A percentile compares a stretch with the other conserved stretches of the same genome.
These are phyloP conservation scores for Gnomoniopsis smithogilvyi DNA, from an alignment of 2,329 filamentous ascomycete species.

Conservation along the genomic window DNA sequence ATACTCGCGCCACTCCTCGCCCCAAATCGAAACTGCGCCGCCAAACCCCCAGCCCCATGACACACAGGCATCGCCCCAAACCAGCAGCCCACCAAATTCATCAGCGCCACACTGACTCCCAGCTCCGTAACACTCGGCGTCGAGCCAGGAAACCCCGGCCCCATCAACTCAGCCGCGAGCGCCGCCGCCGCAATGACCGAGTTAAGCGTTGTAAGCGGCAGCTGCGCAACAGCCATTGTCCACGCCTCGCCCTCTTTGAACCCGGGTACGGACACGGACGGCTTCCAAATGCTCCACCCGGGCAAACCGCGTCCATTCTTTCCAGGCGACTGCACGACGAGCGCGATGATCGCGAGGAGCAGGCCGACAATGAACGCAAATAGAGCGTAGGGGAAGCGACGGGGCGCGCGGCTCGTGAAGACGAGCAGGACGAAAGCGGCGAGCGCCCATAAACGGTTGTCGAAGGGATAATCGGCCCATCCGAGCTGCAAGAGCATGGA, in stretches of 20 bases:
- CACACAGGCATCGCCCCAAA: conserved; percentile 95
- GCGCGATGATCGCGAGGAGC: conserved; percentile 52
- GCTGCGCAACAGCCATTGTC: conserved; percentile 73
- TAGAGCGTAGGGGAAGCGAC: conserved; percentile 73
- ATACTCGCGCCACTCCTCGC: conserved; percentile 83
- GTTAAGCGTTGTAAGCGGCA: conserved; percentile 89
- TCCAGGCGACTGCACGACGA: conserved; percentile 20
- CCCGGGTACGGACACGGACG: conserved; percentile 43
- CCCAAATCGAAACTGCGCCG: conserved; percentile 88
- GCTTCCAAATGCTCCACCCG: conserved; percentile 57
- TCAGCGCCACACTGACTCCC: conserved; percentile 75
- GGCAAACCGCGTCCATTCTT: conserved; percentile 37
- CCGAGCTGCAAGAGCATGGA: conserved; percentile 64
- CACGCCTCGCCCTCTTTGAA: conserved; percentile 36
- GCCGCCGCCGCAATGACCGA: conserved; percentile 86
- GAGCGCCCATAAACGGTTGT: conserved; percentile 78
- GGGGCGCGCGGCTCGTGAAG: conserved; percentile 57
- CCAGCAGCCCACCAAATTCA: conserved; percentile 86
- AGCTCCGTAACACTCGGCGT: conserved; percentile 72
- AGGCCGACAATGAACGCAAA: conserved; percentile 68
- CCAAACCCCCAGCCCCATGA: conserved; percentile 86
- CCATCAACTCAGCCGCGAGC: conserved; percentile 70
- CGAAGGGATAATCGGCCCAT: conserved; percentile 66
- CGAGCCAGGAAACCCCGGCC: conserved; percentile 50
- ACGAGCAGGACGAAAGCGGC: conserved; percentile 70